phyloP scores from a whole-genome alignment of 345 rosid genomes.

The Pistacia integerrima region DNA sequence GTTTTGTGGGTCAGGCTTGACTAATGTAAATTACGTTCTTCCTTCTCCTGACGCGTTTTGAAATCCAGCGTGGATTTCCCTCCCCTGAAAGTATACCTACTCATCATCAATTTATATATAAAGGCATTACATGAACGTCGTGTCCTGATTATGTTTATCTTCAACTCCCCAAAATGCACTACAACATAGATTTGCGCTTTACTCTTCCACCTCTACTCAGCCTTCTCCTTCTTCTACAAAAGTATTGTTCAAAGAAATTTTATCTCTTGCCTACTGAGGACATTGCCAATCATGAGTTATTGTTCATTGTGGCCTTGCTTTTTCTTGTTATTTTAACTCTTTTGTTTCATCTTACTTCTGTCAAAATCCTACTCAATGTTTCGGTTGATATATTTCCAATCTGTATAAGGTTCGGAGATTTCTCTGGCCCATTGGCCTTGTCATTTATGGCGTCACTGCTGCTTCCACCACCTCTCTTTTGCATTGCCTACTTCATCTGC shows the following conservation, averaged over 20 bases:
- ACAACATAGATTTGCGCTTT: neutral
- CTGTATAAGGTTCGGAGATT: constrained; percentile 7
- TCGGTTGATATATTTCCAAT: neutral
- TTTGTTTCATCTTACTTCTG: constrained; percentile 5
- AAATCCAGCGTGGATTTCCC: too few species aligned
- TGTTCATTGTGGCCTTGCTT: neutral
- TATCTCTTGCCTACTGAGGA: neutral
- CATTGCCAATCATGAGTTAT: neutral
- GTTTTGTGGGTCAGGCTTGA: too few species aligned
- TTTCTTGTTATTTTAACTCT: neutral
- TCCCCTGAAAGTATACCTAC: too few species aligned
- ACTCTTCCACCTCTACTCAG: neutral
- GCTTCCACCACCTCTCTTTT: constrained; percentile 5
- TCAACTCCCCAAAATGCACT: neutral
- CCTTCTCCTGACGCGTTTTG: too few species aligned
- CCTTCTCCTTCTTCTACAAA: neutral
- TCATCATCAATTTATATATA: too few species aligned
- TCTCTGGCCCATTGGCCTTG: neutral
- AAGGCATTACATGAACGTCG: too few species aligned
- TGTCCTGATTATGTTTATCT: too few species aligned
- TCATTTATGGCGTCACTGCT: constrained; percentile 1
- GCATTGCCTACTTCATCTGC: neutral
- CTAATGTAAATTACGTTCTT: too few species aligned
- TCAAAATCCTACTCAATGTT: constrained; percentile 3
- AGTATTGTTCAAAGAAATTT: neutral